These are phyloP conservation scores for Blepharisma stoltei DNA, from an alignment of 73 alveolate species.

Conservation along the genomic window DNA sequence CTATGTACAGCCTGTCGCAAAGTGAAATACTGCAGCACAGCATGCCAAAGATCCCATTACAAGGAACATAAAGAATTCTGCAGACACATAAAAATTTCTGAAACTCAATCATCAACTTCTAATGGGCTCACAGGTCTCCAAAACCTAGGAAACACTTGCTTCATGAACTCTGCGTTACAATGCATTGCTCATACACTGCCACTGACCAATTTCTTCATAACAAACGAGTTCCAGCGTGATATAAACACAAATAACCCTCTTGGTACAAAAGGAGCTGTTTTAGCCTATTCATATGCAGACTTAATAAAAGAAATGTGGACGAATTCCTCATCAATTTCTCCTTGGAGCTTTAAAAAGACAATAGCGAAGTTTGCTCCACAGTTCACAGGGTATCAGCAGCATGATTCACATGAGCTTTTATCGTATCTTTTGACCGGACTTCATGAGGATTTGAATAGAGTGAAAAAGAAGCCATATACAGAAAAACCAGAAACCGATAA, in stretches of 20 bases:
- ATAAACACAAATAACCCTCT: slow-evolving; percentile 84
- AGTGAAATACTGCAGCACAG: slow-evolving; percentile 46
- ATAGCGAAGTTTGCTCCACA: slow-evolving; percentile 73
- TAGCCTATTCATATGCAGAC: slow-evolving; percentile 89
- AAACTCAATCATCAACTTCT: neutral
- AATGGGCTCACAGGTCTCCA: slow-evolving; percentile 82
- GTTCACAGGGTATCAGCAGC: slow-evolving; percentile 80
- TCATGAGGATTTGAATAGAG: slow-evolving; percentile 95
- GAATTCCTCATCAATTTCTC: slow-evolving; percentile 38
- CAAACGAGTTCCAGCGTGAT: slow-evolving; percentile 63
- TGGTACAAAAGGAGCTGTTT: slow-evolving; percentile 86
- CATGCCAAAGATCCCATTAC: slow-evolving; percentile 33
- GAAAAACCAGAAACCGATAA: slow-evolving; percentile 62
- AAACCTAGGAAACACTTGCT: slow-evolving; percentile 97
- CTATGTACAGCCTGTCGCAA: slow-evolving; percentile 43
- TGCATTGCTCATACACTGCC: slow-evolving; percentile 83
- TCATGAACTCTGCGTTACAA: slow-evolving; percentile 94
- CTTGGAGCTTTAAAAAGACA: slow-evolving; percentile 67
- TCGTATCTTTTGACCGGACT: slow-evolving; percentile 84
- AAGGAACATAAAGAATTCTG: slow-evolving; percentile 40
- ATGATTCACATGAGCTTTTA: slow-evolving; percentile 84
- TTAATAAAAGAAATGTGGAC: slow-evolving; percentile 86
- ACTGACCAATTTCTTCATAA: slow-evolving; percentile 79
- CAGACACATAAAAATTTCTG: slow-evolving; percentile 13
- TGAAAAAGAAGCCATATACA: slow-evolving; percentile 80